phyloP scores from a whole-genome alignment of 345 rosid species.

The Draba incana region DNA sequence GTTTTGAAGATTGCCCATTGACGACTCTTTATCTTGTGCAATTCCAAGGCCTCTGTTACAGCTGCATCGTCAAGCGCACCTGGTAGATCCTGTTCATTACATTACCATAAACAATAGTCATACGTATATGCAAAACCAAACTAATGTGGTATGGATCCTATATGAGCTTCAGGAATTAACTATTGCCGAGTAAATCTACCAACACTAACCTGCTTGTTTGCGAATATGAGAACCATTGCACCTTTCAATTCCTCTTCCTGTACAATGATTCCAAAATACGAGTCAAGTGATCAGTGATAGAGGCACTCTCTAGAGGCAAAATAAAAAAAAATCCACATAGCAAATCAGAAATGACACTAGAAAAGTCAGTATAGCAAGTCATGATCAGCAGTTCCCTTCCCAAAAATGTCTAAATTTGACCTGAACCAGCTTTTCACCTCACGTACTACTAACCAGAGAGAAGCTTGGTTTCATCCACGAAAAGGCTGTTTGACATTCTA shows the following conservation, averaged over 20 bases:
- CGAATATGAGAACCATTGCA: conserved; percentile 57
- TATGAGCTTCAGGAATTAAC: neutral
- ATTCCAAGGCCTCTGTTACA: conserved; percentile 60
- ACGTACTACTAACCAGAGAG: no score
- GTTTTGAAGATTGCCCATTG: conserved; percentile 74
- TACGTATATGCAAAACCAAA: conserved; percentile 10
- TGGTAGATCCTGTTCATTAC: conserved; percentile 51
- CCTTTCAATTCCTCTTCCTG: conserved; percentile 65
- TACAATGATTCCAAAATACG: neutral
- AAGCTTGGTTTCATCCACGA: neutral
- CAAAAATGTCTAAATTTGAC: no score
- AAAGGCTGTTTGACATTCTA: neutral
- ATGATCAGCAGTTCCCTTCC: neutral
- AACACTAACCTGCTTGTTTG: conserved; percentile 59
- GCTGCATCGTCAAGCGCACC: conserved; percentile 69
- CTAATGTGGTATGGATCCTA: neutral
- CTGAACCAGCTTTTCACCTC: no score
- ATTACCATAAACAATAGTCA: neutral
- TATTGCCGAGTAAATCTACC: conserved; percentile 28
- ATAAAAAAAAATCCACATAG: neutral
- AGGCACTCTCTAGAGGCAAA: neutral
- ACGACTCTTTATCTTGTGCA: conserved; percentile 64
- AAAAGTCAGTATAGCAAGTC: neutral
- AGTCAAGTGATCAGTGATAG: neutral
- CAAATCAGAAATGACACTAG: no score